Conservation (phyloP, 2,329 filamentous ascomycete species). For the Bretziella fagacearum region DNA sequence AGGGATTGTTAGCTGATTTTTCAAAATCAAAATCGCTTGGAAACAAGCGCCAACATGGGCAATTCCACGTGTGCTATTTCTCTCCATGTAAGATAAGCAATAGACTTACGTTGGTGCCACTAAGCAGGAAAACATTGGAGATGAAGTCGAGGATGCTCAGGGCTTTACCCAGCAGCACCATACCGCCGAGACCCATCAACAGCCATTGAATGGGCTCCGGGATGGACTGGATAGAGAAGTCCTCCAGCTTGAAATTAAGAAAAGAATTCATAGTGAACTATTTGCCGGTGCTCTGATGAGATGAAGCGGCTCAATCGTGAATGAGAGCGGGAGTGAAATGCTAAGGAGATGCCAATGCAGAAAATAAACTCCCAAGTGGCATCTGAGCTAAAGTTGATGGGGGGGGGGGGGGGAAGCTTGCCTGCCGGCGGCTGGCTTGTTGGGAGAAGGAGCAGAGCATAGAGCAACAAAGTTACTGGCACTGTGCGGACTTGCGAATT, state of each 20-base stretch:
- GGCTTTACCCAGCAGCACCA: constrained; percentile 39
- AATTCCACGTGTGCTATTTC: too few species aligned
- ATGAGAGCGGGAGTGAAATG: too few species aligned
- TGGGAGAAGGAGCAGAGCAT: too few species aligned
- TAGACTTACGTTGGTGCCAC: constrained; percentile 41
- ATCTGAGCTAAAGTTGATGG: too few species aligned
- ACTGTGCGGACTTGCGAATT: too few species aligned
- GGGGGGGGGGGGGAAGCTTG: too few species aligned
- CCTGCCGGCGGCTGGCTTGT: too few species aligned
- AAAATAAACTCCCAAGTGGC: too few species aligned
- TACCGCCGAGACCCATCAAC: constrained; percentile 38
- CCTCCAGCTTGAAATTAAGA: background rate
- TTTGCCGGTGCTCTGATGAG: too few species aligned
- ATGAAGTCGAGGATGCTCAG: constrained; percentile 44
- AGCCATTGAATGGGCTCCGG: constrained; percentile 30
- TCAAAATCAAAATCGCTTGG: background rate
- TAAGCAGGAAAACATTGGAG: constrained; percentile 50
- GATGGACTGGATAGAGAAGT: constrained; percentile 17
- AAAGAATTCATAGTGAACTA: background rate
- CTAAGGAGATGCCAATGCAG: too few species aligned
- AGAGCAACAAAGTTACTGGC: too few species aligned
- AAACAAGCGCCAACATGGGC: background rate
- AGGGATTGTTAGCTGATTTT: background rate
- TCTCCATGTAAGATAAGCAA: too few species aligned
- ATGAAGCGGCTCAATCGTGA: background rate